Conservation (phyloP, 495 filamentous ascomycete species). For the Neurospora discreta region DNA sequence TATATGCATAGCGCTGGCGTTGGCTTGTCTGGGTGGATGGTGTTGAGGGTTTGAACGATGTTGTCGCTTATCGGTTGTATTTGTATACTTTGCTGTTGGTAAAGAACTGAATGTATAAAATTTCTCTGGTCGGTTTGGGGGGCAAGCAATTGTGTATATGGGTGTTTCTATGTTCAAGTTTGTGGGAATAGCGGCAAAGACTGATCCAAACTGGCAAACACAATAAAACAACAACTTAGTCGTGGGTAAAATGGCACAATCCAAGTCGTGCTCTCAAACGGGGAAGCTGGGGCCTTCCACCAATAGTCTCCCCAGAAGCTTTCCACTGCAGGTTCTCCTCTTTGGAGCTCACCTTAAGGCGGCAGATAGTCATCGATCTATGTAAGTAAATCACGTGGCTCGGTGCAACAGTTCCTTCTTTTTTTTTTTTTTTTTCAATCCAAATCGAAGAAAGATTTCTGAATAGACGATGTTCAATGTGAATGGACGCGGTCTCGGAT, state of each 20-base stretch:
- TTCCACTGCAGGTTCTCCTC: not conserved
- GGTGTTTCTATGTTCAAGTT: no score
- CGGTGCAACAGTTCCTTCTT: slow-evolving; percentile 2
- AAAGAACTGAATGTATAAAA: not conserved
- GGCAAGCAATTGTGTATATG: not conserved
- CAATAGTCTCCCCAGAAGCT: not conserved
- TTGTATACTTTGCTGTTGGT: not conserved
- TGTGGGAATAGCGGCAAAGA: not conserved
- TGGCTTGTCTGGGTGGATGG: not conserved
- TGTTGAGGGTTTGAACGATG: not conserved
- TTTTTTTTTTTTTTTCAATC: not conserved
- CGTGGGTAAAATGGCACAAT: not conserved
- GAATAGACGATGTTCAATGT: no score
- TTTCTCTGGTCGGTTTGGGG: not conserved
- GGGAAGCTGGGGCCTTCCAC: not conserved
- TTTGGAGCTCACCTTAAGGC: not conserved
- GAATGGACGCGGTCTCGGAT: slow-evolving; percentile 13
- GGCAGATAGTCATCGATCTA: not conserved
- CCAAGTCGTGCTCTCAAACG: not conserved
- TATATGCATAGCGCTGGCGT: slow-evolving; percentile 37
- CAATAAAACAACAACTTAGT: not conserved
- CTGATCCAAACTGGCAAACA: not conserved
- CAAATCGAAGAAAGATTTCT: no score
- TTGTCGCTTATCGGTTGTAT: not conserved
- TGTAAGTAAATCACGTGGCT: slow-evolving; percentile 21